Evolutionary conservation across 805 yeast genomes (phyloP), one percentile per base, ranked within the genome.

Genomic region (Wickerhamomyces canadensis): DNA sequence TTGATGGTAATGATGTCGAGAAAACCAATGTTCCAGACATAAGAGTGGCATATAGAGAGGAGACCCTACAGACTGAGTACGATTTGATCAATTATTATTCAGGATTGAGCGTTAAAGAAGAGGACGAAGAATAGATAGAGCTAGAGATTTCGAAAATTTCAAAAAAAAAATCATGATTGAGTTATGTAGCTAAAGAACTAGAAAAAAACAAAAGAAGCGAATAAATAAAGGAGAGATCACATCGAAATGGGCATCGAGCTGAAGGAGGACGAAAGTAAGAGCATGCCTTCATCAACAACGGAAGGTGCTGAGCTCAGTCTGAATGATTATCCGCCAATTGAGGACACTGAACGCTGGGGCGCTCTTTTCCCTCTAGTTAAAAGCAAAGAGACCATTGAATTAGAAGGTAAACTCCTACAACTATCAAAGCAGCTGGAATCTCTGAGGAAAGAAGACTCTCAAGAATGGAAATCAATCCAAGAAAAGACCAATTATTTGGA

Each of bases 1-100:
- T 76, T n/a, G 76, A 71, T 21, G 95, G 95, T 6, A 88, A 89
- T 54, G 89, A 85, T 54, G 80, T 93, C 34, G 96, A 85, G 52
- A 93, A 88, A 67, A 85, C 97, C 3, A 93, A 93, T 56, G 96
- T 93, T 35, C 98, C 99, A 2, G 80, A 82, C 48, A 81, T 89
- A 35, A 77, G 99, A 55, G 76, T 82, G 24, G 77, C 80, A 15
- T 93, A 84, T 60, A 76, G 99, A 57, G 73, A 74, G 40, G 96
- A 89, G 50, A 89, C 97, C 0, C 66, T 82, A 38, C 58, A 67
- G 26, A 76, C 84, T 22, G 89, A 84, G 55, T 74, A 76, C 41
- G 87, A 80, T 44, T 67, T 88, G 42, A 76, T 84, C 15, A 68
- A 74, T 2, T 73, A 71, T 41, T 84, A 82, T 53, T 68, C 80